Conservation (phyloP, 2,329 filamentous ascomycete genomes). For the Nannizzia gypsea region DNA sequence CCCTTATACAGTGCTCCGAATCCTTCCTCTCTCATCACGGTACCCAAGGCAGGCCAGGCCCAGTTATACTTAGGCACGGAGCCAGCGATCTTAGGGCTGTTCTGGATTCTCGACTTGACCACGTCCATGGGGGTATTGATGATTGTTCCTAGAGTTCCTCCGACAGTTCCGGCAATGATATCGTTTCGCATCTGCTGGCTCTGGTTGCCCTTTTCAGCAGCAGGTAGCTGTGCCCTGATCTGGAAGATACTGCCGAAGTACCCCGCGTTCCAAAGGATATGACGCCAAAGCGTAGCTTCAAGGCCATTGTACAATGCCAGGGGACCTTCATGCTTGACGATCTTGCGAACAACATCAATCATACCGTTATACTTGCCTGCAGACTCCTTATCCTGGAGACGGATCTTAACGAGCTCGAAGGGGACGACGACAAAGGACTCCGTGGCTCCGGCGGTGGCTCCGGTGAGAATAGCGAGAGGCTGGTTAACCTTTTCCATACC, state of each 20-base stretch:
- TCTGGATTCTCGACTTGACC: constrained; percentile 96
- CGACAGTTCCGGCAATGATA: constrained; percentile 70
- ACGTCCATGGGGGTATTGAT: constrained; percentile 95
- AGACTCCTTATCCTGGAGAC: constrained; percentile 88
- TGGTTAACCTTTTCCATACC: constrained; percentile 81
- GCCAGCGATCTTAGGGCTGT: constrained; percentile 73
- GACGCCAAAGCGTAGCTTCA: constrained; percentile 92
- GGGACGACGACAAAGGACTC: constrained; percentile 95
- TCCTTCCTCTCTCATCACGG: constrained; percentile 86
- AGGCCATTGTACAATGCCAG: constrained; percentile 92
- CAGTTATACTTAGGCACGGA: constrained; percentile 92
- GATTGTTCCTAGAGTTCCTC: constrained; percentile 82
- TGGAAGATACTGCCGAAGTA: constrained; percentile 99
- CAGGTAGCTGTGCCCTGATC: constrained; percentile 71
- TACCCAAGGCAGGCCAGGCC: constrained; percentile 79
- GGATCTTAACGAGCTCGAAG: constrained; percentile 97
- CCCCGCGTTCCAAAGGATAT: constrained; percentile 85
- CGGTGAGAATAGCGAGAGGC: constrained; percentile 79
- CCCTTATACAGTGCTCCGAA: constrained; percentile 92
- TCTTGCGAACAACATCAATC: constrained; percentile 48
- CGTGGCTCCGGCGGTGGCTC: constrained; percentile 86
- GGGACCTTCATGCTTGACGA: constrained; percentile 67
- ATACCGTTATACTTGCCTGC: constrained; percentile 57
- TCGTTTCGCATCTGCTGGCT: constrained; percentile 73
- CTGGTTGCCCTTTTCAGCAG: constrained; percentile 59